Conservation (phyloP, 495 filamentous ascomycete genomes). For the Hypoxylon lenormandii region DNA sequence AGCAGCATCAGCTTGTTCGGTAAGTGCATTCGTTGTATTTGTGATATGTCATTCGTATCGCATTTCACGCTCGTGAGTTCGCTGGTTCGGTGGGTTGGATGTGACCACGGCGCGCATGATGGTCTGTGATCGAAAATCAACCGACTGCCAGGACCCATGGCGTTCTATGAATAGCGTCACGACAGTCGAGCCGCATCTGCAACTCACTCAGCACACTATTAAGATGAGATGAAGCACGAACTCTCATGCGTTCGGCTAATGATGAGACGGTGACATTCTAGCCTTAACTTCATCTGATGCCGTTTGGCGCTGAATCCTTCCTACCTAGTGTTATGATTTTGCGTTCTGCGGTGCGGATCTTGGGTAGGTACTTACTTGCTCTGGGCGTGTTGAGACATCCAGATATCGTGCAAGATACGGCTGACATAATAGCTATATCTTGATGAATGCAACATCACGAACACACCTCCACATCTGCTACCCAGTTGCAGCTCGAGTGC, state of each 20-base stretch:
- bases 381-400: not conserved
- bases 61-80: constrained; percentile 9
- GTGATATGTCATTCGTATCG: not conserved
- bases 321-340: constrained; percentile 13
- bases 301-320: constrained; percentile 31
- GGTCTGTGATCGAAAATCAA: constrained; percentile 33
- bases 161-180: constrained; percentile 46
- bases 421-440: constrained; percentile 33
- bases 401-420: constrained; percentile 20
- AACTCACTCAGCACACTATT: constrained; percentile 17
- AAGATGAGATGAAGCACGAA: constrained; percentile 31
- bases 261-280: constrained; percentile 41
- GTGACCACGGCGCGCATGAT: constrained; percentile 34
- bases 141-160: constrained; percentile 29
- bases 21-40: not conserved
- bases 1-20: not conserved
- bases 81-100: constrained; percentile 4
- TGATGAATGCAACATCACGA: constrained; percentile 30
- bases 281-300: constrained; percentile 36
- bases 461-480: constrained; percentile 33
- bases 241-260: constrained; percentile 18
- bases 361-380: constrained; percentile 11
- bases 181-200: constrained; percentile 42
- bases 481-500: constrained; percentile 17
- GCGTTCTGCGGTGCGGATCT: constrained; percentile 12